These are phyloP conservation scores for Trypanosomatidae sp. DNA, from an alignment of 208 protist genomes.

Conservation along the genomic window DNA sequence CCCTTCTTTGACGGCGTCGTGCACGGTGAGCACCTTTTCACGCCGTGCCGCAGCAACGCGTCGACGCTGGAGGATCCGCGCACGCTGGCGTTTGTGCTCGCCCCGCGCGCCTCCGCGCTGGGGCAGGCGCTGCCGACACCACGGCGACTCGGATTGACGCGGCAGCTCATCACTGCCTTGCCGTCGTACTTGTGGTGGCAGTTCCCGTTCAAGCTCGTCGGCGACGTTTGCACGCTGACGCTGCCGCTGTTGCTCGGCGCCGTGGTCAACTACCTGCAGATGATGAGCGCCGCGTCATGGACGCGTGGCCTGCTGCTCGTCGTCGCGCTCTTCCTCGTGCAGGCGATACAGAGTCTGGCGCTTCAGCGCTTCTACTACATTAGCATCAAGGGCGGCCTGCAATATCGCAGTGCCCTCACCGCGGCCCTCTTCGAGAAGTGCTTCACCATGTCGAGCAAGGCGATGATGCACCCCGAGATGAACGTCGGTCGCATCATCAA, in stretches of 20 bases:
- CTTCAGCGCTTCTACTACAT: conserved; percentile 40
- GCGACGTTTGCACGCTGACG: conserved; percentile 26
- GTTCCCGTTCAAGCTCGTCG: conserved; percentile 27
- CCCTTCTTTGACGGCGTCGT: conserved; percentile 34
- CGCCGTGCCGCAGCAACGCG: conserved; percentile 10
- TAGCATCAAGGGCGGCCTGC: conserved; percentile 17
- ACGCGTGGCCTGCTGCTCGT: conserved; percentile 21
- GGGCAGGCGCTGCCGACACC: conserved; percentile 7
- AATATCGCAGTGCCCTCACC: conserved; percentile 42
- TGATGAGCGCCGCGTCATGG: conserved; percentile 6
- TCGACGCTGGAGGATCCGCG: conserved; percentile 41
- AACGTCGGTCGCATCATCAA: conserved; percentile 84
- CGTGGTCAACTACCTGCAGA: conserved; percentile 15
- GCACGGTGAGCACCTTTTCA: conserved; percentile 56
- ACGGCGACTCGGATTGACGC: conserved; percentile 2
- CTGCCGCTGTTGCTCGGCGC: conserved; percentile 37
- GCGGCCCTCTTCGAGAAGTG: conserved; percentile 73
- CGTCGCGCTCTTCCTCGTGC: conserved; percentile 19
- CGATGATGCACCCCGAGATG: conserved; percentile 46
- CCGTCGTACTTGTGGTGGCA: conserved; percentile 18
- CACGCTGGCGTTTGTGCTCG: conserved; percentile 10
- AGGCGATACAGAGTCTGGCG: conserved; percentile 25
- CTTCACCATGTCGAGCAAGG: conserved; percentile 27
- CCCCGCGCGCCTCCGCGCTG: conserved; percentile 2
- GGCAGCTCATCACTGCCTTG: conserved; percentile 11